These are phyloP conservation scores for Xanthoconium stramineum DNA, from an alignment of 768 basidiomycete species.

Conservation along the genomic window DNA sequence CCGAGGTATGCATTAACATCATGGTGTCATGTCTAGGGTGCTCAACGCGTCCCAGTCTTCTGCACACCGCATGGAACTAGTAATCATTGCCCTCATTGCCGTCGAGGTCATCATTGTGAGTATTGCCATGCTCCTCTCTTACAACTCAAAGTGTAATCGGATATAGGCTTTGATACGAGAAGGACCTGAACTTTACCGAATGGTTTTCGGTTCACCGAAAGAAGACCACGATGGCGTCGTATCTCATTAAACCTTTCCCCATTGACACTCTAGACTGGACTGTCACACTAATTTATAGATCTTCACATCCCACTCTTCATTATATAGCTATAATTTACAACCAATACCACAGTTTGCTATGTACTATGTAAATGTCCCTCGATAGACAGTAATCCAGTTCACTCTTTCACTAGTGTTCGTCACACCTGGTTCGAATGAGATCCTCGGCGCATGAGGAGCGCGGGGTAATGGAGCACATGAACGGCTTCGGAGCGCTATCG, in stretches of 20 bases:
- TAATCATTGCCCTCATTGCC: conserved; percentile 92
- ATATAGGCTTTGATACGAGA: conserved; percentile 70
- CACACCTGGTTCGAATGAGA: conserved; percentile 15
- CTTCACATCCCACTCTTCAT: conserved; percentile 6
- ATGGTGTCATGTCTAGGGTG: not conserved
- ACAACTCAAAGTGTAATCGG: not conserved
- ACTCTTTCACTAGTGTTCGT: not conserved
- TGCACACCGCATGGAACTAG: conserved; percentile 88
- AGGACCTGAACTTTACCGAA: conserved; percentile 72
- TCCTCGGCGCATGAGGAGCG: conserved; percentile 12
- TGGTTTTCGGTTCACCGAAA: conserved; percentile 30
- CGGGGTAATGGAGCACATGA: conserved; percentile 20
- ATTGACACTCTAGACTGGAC: not conserved
- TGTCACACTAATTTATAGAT: not conserved
- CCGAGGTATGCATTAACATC: conserved; percentile 49
- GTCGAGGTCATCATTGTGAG: conserved; percentile 91
- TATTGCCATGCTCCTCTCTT: not conserved
- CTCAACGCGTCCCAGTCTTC: conserved; percentile 57
- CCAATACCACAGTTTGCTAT: no score
- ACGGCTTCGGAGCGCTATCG: conserved; percentile 23
- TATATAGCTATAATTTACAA: not conserved
- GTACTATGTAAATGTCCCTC: no score
- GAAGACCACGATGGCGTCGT: not conserved
- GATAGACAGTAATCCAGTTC: not conserved
- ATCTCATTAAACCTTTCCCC: conserved; percentile 3